A percentile compares a stretch with the other conserved stretches of the same genome.
Evolutionary conservation across 2,329 filamentous ascomycete species (phyloP).

Genomic region (Penicillium sp.): DNA sequence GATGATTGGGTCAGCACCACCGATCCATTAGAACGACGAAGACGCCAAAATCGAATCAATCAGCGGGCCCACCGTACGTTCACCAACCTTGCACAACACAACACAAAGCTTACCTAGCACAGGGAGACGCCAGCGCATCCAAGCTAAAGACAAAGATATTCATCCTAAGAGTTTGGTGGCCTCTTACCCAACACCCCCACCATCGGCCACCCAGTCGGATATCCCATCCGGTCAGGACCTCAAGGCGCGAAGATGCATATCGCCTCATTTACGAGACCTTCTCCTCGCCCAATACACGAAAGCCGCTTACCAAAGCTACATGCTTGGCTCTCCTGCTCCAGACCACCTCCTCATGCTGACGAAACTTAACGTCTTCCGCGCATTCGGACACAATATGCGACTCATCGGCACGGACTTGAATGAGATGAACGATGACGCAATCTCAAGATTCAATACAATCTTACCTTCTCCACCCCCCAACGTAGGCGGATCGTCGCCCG

Average conservation of each 20-base stretch:
- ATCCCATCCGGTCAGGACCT: not conserved
- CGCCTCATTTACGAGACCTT: not conserved
- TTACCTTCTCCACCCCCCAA: not conserved
- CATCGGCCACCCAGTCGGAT: not conserved
- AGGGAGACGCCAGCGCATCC: constrained; percentile 25
- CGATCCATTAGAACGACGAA: constrained; percentile 28
- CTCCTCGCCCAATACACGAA: constrained; percentile 19
- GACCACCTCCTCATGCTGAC: constrained; percentile 37
- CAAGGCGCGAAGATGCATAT: not conserved
- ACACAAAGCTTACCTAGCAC: not conserved
- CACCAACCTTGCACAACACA: not conserved
- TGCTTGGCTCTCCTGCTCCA: constrained; percentile 22
- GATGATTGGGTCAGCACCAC: constrained; percentile 29
- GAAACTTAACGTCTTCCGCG: constrained; percentile 38
- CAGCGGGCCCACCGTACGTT: constrained; percentile 32
- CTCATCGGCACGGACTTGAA: constrained; percentile 27
- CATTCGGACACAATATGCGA: constrained; percentile 28
- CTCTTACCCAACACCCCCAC: not conserved
- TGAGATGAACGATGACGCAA: constrained; percentile 29
- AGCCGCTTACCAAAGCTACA: constrained; percentile 26
- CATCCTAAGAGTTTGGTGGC: constrained; percentile 12
- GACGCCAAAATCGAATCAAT: constrained; percentile 32
- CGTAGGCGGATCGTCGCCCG: not conserved
- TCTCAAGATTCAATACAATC: constrained; percentile 27
- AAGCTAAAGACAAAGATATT: constrained; percentile 8